Conservation (phyloP, 176 grass and related monocot genomes). For the Echinochloa phyllopogon region DNA sequence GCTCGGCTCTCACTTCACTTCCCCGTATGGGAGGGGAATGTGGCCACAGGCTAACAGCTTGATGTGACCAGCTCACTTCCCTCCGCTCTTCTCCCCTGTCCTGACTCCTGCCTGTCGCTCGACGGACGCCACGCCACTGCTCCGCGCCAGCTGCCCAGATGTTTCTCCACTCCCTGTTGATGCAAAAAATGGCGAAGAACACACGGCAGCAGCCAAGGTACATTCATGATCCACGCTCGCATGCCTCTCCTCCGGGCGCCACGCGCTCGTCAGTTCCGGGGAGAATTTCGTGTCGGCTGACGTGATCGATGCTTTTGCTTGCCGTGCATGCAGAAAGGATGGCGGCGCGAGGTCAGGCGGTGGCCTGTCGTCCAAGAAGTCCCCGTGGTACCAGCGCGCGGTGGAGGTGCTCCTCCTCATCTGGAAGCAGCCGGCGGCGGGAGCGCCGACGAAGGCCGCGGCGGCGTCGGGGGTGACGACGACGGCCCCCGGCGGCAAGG, state of each 20-base stretch:
- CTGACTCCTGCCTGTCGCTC: not conserved
- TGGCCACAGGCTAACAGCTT: constrained; percentile 1
- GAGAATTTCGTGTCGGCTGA: constrained; percentile 1
- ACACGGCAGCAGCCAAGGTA: constrained; percentile 56
- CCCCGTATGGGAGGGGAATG: not conserved
- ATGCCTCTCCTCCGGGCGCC: too few species aligned
- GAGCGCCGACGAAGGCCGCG: constrained; percentile 43
- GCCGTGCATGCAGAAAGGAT: constrained; percentile 39
- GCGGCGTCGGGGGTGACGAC: constrained; percentile 48
- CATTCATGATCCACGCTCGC: not conserved
- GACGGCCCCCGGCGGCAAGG: not conserved
- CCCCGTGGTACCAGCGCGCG: constrained; percentile 77
- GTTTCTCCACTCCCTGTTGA: constrained; percentile 59
- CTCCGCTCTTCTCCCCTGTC: not conserved
- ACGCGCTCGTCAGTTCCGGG: too few species aligned
- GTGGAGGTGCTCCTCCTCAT: constrained; percentile 62
- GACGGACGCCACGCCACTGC: not conserved
- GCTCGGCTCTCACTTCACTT: constrained; percentile 17
- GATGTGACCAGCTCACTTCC: constrained; percentile 42
- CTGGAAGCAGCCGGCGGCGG: constrained; percentile 53
- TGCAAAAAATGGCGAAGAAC: constrained; percentile 68
- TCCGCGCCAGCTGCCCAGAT: constrained; percentile 36
- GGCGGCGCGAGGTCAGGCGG: constrained; percentile 27
- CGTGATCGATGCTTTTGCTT: not conserved
- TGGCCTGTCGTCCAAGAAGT: constrained; percentile 51